These are phyloP conservation scores for Fraxinus excelsior DNA, from an alignment of 257 asterid genomes.

Conservation along the genomic window DNA sequence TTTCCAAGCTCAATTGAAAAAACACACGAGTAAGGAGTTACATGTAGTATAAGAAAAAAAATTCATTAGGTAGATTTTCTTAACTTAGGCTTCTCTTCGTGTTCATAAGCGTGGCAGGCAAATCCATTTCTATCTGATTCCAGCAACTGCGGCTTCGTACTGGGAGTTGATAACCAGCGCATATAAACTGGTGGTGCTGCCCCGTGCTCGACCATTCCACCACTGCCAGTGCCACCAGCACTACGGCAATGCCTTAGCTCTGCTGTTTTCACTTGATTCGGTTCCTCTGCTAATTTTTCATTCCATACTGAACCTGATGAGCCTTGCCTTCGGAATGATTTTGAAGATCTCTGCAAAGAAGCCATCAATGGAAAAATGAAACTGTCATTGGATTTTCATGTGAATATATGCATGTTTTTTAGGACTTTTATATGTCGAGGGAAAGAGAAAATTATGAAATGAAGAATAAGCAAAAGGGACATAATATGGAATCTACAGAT, in stretches of 20 bases:
- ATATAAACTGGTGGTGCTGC: not conserved
- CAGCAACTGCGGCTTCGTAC: not conserved
- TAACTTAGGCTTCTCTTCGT: not conserved
- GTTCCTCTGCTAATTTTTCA: slow-evolving; percentile 1
- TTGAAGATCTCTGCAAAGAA: slow-evolving; percentile 18
- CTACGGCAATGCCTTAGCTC: slow-evolving; percentile 7
- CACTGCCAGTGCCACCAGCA: not conserved
- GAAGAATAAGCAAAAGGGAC: slow-evolving; percentile 2
- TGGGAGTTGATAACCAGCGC: not conserved
- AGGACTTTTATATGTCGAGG: slow-evolving; percentile 1
- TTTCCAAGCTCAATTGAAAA: not conserved
- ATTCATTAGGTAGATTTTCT: not conserved
- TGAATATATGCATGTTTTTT: not conserved
- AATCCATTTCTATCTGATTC: not conserved
- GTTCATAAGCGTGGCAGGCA: not conserved
- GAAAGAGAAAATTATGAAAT: not conserved
- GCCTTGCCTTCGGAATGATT: slow-evolving; percentile 17
- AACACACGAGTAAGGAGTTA: not conserved
- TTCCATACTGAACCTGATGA: slow-evolving; percentile 18
- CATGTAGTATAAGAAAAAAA: not conserved
- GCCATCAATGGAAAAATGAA: slow-evolving; percentile 1
- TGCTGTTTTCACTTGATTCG: not conserved
- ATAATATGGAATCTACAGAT: not conserved
- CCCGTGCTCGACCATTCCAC: not conserved
- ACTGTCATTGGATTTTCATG: not conserved